Evolutionary conservation across 176 grass and related monocot genomes (phyloP), one percentile per base, ranked within the genome.

Genomic region (Stipa capillata): DNA sequence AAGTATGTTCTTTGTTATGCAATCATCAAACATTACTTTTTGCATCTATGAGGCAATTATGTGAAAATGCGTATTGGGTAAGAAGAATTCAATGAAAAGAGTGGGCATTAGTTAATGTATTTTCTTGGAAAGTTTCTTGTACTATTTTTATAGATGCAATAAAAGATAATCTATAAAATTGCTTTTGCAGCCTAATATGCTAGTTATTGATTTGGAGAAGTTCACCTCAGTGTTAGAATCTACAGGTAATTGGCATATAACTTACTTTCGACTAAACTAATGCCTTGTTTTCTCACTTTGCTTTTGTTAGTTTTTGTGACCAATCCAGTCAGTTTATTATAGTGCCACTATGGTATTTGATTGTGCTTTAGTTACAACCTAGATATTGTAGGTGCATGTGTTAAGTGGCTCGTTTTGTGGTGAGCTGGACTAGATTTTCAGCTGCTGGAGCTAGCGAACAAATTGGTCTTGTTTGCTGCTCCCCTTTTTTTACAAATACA

Each of bases 131-230:
- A 24, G 14, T 63, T 79, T 43, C 65, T 47, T 71, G 9, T 73
- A 39, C 23, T 77, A 29, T 58, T 43, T 5, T 66, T 83, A 52
- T n/a, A 42, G 33, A 28, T 65, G 15, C 48, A 43, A 83, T 53
- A 32, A 32, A 21, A 2, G 55, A 57, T 85, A 65, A 52, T 77
- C 11, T 76, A 12, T 69, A 47, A 9, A 23, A 20, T 73, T 83
- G 3, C 65, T 89, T 77, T 68, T 85, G 32, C 90, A 99, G 96
- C 96, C 96, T 50, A 99, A 95, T 44, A 93, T 99, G 96, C 81
- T 99, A 75, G 96, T 99, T 85, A 84, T 99, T 84, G 96, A 99
- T 79, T 61, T 99, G 83, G 92, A 94, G 47, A 99, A 95, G 79
- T 95, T 95, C 84, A 78, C 89, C 42, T 87, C 85, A 15, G 36